Evolutionary conservation across 495 filamentous ascomycete genomes (phyloP).

Genomic region (Penicillium goetzii): DNA sequence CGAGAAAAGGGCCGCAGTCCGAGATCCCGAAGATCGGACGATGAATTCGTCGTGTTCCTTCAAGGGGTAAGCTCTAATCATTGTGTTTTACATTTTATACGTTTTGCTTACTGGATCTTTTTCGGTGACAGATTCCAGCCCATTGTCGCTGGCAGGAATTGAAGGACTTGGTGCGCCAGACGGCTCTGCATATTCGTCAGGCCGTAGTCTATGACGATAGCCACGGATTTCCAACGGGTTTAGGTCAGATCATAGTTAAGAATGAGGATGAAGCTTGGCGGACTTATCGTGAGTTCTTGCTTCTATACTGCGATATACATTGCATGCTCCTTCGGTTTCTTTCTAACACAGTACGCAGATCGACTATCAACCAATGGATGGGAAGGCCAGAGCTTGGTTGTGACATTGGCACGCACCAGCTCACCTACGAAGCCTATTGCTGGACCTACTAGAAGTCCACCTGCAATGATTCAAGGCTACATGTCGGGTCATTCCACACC

Average conservation of each 20-base stretch:
- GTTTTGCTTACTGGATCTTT: neutral
- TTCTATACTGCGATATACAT: neutral
- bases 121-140: conserved; percentile 41
- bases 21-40: conserved; percentile 43
- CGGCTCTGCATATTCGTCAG: conserved; percentile 51
- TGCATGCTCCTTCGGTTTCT: neutral
- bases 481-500: conserved; percentile 44
- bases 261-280: conserved; percentile 54
- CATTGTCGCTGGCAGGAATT: conserved; percentile 56
- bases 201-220: conserved; percentile 54
- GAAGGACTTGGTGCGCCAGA: conserved; percentile 53
- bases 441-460: conserved; percentile 48
- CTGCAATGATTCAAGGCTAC: conserved; percentile 35
- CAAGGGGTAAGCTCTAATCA: conserved; percentile 43
- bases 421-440: conserved; percentile 50
- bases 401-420: conserved; percentile 49
- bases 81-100: neutral
- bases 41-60: conserved; percentile 53
- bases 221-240: conserved; percentile 49
- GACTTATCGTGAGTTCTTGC: conserved; percentile 44
- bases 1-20: conserved; percentile 39
- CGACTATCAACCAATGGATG: conserved; percentile 50
- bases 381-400: conserved; percentile 51
- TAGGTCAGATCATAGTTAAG: conserved; percentile 54
- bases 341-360: conserved; percentile 33